Percentiles rank a stretch among this genome's conserved stretches.
phyloP scores from a whole-genome alignment of 2,329 filamentous ascomycete genomes.

The Pseudogymnoascus sp. region DNA sequence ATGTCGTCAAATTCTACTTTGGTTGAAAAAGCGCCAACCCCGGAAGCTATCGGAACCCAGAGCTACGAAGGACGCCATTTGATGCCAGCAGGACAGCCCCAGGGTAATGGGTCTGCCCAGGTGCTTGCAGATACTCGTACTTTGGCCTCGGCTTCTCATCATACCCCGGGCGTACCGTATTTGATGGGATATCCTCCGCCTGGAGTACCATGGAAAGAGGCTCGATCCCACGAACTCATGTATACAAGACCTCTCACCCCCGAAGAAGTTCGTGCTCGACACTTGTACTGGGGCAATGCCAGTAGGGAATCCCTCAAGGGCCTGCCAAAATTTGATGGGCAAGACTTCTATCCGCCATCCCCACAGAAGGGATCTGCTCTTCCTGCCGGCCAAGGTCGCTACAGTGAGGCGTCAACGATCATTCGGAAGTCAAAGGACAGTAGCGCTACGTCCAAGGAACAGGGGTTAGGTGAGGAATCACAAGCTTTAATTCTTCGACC shows the following conservation, averaged over 20 bases:
- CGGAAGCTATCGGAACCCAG: not conserved
- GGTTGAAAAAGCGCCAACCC: not conserved
- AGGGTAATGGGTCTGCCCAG: not conserved
- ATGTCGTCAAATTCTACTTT: not conserved
- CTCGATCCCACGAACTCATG: constrained; percentile 41
- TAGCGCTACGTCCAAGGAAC: constrained; percentile 7
- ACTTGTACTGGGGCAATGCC: constrained; percentile 54
- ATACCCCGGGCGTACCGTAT: constrained; percentile 3
- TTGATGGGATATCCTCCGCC: constrained; percentile 9
- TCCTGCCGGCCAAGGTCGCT: constrained; percentile 1
- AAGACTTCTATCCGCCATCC: constrained; percentile 55
- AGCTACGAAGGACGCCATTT: not conserved
- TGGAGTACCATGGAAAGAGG: constrained; percentile 27
- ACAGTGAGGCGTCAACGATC: constrained; percentile 8
- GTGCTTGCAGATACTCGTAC: not conserved
- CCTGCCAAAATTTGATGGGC: constrained; percentile 58
- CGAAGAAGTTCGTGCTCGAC: constrained; percentile 51
- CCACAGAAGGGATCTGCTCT: constrained; percentile 35
- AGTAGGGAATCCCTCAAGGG: constrained; percentile 44
- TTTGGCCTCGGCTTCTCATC: not conserved
- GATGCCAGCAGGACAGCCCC: not conserved
- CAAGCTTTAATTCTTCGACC: constrained; percentile 7
- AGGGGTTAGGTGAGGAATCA: constrained; percentile 9
- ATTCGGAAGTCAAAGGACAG: constrained; percentile 10
- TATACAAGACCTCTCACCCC: constrained; percentile 52